phyloP scores from a whole-genome alignment of 1,284 basidiomycete species.

The Paramarasmius palmivorus region DNA sequence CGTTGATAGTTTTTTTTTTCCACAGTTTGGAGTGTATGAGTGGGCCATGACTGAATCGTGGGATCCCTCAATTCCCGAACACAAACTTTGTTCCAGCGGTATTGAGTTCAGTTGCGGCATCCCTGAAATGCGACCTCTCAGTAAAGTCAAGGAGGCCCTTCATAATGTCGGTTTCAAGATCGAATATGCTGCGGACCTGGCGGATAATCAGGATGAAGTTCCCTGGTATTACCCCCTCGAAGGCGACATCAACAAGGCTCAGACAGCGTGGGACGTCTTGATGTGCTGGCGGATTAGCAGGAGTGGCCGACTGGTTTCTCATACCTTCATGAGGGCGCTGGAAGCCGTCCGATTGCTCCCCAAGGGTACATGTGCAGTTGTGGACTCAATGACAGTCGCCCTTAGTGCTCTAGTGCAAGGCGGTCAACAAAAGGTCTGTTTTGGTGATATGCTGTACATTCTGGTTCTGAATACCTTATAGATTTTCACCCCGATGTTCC shows the following conservation, averaged over 20 bases:
- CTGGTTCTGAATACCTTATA: no score
- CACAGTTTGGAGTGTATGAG: slow-evolving; percentile 86
- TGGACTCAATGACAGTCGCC: slow-evolving; percentile 87
- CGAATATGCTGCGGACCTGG: slow-evolving; percentile 92
- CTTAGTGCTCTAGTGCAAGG: slow-evolving; percentile 82
- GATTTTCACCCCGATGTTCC: slow-evolving; percentile 84
- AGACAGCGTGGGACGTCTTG: slow-evolving; percentile 91
- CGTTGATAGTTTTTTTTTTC: neutral
- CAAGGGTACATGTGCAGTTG: slow-evolving; percentile 92
- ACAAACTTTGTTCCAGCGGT: slow-evolving; percentile 92
- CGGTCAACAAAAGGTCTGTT: slow-evolving; percentile 80
- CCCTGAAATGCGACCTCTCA: slow-evolving; percentile 91
- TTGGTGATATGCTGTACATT: no score
- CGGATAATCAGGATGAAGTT: slow-evolving; percentile 79
- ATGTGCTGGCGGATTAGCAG: slow-evolving; percentile 90
- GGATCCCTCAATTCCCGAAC: slow-evolving; percentile 84
- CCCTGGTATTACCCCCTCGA: slow-evolving; percentile 98
- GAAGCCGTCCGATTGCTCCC: slow-evolving; percentile 85
- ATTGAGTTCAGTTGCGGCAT: slow-evolving; percentile 96
- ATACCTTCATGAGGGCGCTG: slow-evolving; percentile 76
- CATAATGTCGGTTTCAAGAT: slow-evolving; percentile 87
- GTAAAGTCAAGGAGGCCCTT: slow-evolving; percentile 76
- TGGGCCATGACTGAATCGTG: slow-evolving; percentile 98
- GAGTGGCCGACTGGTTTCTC: slow-evolving; percentile 85
- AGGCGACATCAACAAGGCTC: slow-evolving; percentile 89